Conservation (phyloP, 2,329 filamentous ascomycete species). For the Nigrospora sphaerica region DNA sequence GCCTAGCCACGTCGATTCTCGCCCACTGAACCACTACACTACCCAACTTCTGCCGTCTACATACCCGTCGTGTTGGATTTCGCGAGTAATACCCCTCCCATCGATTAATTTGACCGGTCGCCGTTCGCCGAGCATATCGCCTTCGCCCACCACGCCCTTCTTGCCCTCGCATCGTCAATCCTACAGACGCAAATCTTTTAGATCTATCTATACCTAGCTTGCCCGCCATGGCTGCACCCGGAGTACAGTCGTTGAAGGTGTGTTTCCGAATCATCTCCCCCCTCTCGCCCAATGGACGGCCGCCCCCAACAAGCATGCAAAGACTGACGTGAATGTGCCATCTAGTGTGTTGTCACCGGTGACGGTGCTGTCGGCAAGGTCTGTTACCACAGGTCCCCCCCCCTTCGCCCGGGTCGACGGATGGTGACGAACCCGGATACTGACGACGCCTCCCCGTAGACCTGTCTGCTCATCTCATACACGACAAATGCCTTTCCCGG, state of each 20-base stretch:
- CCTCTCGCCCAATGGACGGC: constrained; percentile 3
- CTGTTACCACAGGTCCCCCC: constrained; percentile 23
- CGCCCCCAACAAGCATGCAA: constrained; percentile 18
- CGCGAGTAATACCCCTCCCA: too few species aligned
- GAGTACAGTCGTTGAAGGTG: constrained; percentile 4
- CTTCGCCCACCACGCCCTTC: background rate
- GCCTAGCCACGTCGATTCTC: background rate
- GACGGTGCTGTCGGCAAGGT: constrained; percentile 99
- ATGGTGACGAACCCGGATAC: constrained; percentile 6
- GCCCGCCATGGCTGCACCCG: constrained; percentile 2
- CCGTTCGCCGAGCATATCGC: background rate
- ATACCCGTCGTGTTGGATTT: too few species aligned
- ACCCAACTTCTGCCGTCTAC: too few species aligned
- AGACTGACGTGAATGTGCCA: constrained; percentile 22
- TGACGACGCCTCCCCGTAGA: constrained; percentile 45
- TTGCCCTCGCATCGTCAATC: background rate
- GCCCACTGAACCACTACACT: background rate
- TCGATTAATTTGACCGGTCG: too few species aligned
- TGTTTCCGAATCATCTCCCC: background rate
- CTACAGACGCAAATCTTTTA: too few species aligned
- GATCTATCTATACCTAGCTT: too few species aligned
- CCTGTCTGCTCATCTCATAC: constrained; percentile 98
- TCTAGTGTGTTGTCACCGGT: constrained; percentile 93
- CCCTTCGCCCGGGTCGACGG: constrained; percentile 4
- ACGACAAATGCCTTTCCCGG: constrained; percentile 99